A percentile compares a stretch with the other conserved stretches of the same genome.
These are phyloP conservation scores for Cryphonectria parasitica DNA, from an alignment of 2,329 filamentous ascomycete genomes.

Conservation along the genomic window DNA sequence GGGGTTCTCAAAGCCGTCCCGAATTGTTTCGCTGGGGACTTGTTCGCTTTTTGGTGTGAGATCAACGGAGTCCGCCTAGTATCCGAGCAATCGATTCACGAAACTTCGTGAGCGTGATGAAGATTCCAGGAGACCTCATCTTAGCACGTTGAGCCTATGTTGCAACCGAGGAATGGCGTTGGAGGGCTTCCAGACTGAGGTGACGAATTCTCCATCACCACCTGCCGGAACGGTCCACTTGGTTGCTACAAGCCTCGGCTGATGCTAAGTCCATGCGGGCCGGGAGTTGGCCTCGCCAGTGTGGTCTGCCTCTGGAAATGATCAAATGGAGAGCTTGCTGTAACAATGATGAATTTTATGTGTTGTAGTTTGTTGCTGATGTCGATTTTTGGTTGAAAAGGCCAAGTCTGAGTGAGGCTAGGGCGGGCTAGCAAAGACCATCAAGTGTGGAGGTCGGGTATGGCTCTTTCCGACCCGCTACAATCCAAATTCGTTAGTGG, in stretches of 20 bases:
- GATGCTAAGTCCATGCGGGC: no score
- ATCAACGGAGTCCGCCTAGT: neutral
- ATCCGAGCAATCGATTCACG: neutral
- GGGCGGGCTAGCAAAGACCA: no score
- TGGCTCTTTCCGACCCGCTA: neutral
- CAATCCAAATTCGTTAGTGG: neutral
- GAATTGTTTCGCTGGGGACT: neutral
- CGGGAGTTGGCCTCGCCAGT: no score
- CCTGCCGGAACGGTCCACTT: neutral
- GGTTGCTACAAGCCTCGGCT: neutral
- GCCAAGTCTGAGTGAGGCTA: no score
- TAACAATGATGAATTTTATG: no score
- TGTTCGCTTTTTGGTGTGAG: neutral
- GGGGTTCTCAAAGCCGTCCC: neutral
- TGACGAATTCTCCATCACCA: neutral
- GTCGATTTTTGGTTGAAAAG: no score
- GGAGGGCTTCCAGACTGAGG: neutral
- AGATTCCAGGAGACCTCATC: no score
- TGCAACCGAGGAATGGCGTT: neutral
- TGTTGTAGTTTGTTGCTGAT: no score
- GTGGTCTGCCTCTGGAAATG: no score
- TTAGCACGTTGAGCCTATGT: neutral
- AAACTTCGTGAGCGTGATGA: neutral
- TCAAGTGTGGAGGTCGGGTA: neutral
- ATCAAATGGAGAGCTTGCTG: no score